Percentiles rank a stretch among this genome's conserved stretches.
Conservation (phyloP, 2,329 filamentous ascomycete genomes). For the Biscogniauxia mediterranea region DNA sequence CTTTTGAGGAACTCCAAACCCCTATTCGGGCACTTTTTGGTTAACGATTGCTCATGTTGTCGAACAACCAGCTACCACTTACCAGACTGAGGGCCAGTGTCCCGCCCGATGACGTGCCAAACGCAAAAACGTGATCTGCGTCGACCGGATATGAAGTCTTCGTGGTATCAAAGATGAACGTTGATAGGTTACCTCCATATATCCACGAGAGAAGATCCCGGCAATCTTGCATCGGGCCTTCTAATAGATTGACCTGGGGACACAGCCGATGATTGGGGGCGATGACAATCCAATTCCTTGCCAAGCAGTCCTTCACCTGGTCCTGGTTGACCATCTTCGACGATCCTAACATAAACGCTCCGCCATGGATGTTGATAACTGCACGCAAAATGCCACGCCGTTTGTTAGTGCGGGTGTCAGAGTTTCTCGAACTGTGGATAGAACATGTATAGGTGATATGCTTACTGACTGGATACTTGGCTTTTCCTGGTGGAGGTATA, state of each 20-base stretch:
- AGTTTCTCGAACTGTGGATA: too few species aligned
- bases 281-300: conserved; percentile 38
- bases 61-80: conserved; percentile 9
- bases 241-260: conserved; percentile 5
- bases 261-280: conserved; percentile 30
- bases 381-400: not conserved
- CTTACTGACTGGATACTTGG: not conserved
- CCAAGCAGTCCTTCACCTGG: conserved; percentile 38
- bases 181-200: conserved; percentile 25
- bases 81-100: conserved; percentile 37
- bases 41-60: not conserved
- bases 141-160: conserved; percentile 16
- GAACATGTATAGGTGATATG: not conserved
- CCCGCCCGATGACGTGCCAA: conserved; percentile 38
- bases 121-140: conserved; percentile 32
- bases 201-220: conserved; percentile 23
- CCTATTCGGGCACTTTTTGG: conserved; percentile 24
- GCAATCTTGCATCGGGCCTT: conserved; percentile 9
- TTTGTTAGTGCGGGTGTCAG: not conserved
- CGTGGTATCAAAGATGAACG: not conserved
- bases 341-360: conserved; percentile 42
- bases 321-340: conserved; percentile 38
- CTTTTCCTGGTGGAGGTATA: conserved; percentile 16
- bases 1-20: conserved; percentile 35
- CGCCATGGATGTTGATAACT: conserved; percentile 44